Base-by-base conservation (phyloP, 371 early-diverging fungal species). In the Lichtheimia ramosa region DNA sequence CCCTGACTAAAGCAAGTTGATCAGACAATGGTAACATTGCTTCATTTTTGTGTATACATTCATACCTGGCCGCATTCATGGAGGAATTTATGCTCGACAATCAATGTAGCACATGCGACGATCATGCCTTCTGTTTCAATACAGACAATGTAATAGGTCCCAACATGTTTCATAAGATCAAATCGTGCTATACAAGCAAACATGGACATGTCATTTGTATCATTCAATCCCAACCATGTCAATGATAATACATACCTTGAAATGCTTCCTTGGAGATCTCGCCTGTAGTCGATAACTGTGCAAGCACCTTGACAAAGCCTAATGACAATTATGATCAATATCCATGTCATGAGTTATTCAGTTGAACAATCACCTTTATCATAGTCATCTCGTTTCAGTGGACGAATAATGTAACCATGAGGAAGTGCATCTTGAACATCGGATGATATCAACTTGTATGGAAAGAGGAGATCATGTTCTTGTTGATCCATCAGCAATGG, bases 1-100 rank as follows among this genome's bases (percentile, higher is more conserved):
- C 1, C 87, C 96, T 23, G 75, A 77, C 77, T 82, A 39, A 16
- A 21, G 46, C 4, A 0, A 46, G 0, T 18, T 0, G 41, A 20
- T 55, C 15, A 42, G 16, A 5, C 24, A 20, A 21, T 34, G 42
- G 15, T 3, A 65, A 18, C 63, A 56, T 28, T 3, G 14, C 27
- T n/a, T 5, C 6, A 6, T 20, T 16, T 7, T 48, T 10, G 34
- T 7, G 28, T 6, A 7, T 69, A n/a, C n/a, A 66, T 21, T 42
- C 79, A 80, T 64, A 95, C 95, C 65, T 86, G 74, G 5, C 93
- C 95, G 63, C 89, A 89, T 25, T 74, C 71, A 56, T 93, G 87
- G 18, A 96, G 81, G 58, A 97, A 95, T 81, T 99, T 99, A 62
- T 91, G 85, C 73, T 99, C 99, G 21, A 94, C 85, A 14, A 98